phyloP scores from a whole-genome alignment of 148 eudicot species.

The Rhododendron molle region DNA sequence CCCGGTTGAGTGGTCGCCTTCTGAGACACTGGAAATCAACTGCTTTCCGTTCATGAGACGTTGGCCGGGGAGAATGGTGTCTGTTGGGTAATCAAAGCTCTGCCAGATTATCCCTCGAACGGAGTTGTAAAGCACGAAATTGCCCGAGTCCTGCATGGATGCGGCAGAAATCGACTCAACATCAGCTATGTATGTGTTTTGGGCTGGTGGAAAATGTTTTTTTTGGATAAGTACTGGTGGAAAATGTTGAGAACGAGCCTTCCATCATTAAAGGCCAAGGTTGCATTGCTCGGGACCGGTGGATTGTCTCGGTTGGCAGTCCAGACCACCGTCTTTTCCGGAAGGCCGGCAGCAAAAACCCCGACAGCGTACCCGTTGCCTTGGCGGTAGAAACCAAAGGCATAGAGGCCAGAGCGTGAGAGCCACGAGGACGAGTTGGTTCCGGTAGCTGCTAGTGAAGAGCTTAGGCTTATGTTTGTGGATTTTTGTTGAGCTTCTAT shows the following conservation, averaged over 20 bases:
- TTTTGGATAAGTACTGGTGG: too few species aligned
- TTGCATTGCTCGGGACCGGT: background rate
- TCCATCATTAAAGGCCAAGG: background rate
- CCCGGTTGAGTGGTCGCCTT: slow-evolving; percentile 5
- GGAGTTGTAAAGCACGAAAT: slow-evolving; percentile 21
- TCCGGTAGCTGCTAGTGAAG: slow-evolving; percentile 1
- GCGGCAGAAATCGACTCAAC: background rate
- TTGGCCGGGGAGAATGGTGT: slow-evolving; percentile 20
- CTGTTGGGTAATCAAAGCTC: slow-evolving; percentile 20
- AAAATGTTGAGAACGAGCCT: background rate
- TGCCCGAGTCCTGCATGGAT: slow-evolving; percentile 20
- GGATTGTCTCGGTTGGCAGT: slow-evolving; percentile 14
- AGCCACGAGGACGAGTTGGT: background rate
- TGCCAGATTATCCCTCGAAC: slow-evolving; percentile 4
- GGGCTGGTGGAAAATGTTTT: background rate
- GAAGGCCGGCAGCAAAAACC: background rate
- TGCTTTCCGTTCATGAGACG: background rate
- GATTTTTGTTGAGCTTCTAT: background rate
- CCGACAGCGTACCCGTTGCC: slow-evolving; percentile 15
- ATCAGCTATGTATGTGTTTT: background rate
- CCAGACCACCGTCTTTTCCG: slow-evolving; percentile 24
- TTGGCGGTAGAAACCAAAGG: slow-evolving; percentile 29
- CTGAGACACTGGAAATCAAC: slow-evolving; percentile 10
- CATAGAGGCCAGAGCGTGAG: slow-evolving; percentile 18
- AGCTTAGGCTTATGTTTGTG: background rate